Evolutionary conservation across 2,329 filamentous ascomycete species (phyloP).

Genomic region (Venturia pyrina): DNA sequence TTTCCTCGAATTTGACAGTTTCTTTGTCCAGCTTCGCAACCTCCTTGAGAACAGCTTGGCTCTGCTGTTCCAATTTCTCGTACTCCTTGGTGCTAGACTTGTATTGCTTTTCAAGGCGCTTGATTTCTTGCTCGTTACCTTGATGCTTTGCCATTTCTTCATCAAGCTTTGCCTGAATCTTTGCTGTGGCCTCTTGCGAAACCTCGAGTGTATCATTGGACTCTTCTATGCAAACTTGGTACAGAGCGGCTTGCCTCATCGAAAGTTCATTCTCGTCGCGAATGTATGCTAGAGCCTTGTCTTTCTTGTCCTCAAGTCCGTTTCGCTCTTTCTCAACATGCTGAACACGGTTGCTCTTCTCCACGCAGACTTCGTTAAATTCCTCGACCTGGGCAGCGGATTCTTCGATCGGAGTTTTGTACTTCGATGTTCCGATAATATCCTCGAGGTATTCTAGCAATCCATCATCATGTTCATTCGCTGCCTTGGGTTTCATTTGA

Average conservation of each 20-base stretch:
- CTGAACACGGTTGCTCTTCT: slow-evolving; percentile 91
- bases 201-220: slow-evolving; percentile 82
- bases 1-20: slow-evolving; percentile 94
- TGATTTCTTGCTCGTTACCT: slow-evolving; percentile 82
- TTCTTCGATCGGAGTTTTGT: slow-evolving; percentile 95
- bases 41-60: slow-evolving; percentile 71
- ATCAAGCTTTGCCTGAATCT: slow-evolving; percentile 80
- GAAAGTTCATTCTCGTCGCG: slow-evolving; percentile 88
- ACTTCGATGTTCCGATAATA: slow-evolving; percentile 97
- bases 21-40: slow-evolving; percentile 93
- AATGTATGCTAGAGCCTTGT: slow-evolving; percentile 81
- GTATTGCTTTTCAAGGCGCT: slow-evolving; percentile 76
- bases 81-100: slow-evolving; percentile 74
- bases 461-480: slow-evolving; percentile 90
- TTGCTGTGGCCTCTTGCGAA: slow-evolving; percentile 78
- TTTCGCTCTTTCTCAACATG: slow-evolving; percentile 98
- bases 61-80: slow-evolving; percentile 71
- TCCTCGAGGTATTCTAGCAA: slow-evolving; percentile 95
- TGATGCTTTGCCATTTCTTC: slow-evolving; percentile 85
- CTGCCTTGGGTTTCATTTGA: slow-evolving; percentile 97
- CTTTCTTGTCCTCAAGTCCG: slow-evolving; percentile 88
- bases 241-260: slow-evolving; percentile 81
- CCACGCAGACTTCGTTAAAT: slow-evolving; percentile 86
- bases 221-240: slow-evolving; percentile 83
- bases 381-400: slow-evolving; percentile 81